These are phyloP conservation scores for Chaetomium sp. DNA, from an alignment of 2,329 filamentous ascomycete genomes.

Conservation along the genomic window DNA sequence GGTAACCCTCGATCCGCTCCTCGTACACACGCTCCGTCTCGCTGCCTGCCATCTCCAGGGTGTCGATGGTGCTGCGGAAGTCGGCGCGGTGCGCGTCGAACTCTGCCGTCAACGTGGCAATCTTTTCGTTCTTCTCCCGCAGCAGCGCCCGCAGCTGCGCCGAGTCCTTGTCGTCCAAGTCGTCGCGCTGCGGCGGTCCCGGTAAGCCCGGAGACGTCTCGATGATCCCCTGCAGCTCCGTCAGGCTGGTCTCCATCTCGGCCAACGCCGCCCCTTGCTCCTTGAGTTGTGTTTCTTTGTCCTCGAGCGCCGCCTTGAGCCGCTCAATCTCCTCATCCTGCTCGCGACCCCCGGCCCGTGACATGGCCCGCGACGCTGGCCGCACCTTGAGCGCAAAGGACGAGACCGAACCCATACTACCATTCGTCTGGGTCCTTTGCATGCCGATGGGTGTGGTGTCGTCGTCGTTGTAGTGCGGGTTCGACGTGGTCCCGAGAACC, in stretches of 20 bases:
- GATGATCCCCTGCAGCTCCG: constrained; percentile 68
- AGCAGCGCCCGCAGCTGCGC: constrained; percentile 73
- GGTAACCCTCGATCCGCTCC: constrained; percentile 78
- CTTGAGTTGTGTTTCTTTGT: constrained; percentile 79
- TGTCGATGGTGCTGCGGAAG: constrained; percentile 95
- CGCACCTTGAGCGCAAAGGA: constrained; percentile 49
- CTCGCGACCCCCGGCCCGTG: constrained; percentile 26
- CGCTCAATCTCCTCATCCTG: constrained; percentile 68
- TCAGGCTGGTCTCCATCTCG: constrained; percentile 84
- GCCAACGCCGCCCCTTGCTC: constrained; percentile 76
- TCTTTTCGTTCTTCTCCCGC: constrained; percentile 94
- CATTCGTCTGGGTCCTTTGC: constrained; percentile 48
- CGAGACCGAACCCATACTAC: constrained; percentile 47
- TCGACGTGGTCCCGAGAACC: constrained; percentile 43
- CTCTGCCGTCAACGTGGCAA: constrained; percentile 83
- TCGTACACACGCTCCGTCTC: constrained; percentile 97
- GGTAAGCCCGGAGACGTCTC: constrained; percentile 45
- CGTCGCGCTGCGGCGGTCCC: constrained; percentile 33
- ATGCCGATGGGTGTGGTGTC: constrained; percentile 49
- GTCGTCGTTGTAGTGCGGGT: constrained; percentile 48
- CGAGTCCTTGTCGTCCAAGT: constrained; percentile 63
- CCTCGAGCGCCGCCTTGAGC: constrained; percentile 67
- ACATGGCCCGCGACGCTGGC: constrained; percentile 44
- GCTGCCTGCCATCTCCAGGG: constrained; percentile 86
- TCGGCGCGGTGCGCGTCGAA: constrained; percentile 94